Conservation (phyloP, 805 yeast genomes). For the Myxozyma neglecta region DNA sequence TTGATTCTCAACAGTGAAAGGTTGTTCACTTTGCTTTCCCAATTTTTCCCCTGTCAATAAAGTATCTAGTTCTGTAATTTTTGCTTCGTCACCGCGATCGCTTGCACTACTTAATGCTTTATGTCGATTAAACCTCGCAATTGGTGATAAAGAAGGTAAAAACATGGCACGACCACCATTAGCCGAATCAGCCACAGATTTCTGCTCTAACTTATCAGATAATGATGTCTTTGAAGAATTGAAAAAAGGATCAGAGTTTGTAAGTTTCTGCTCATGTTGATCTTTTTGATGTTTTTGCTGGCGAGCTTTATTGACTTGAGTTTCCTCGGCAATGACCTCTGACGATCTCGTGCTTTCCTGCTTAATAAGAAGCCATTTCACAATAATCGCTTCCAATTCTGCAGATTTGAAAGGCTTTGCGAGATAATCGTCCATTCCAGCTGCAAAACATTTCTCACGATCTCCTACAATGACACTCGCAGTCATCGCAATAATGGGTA, state of each 20-base stretch:
- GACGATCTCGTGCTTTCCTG: background rate
- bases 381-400: constrained; percentile 13
- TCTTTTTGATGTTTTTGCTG: too few relatives aligned
- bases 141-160: background rate
- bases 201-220: background rate
- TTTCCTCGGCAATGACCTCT: background rate
- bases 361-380: constrained; percentile 15
- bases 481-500: constrained; percentile 73
- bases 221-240: too few relatives aligned
- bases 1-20: background rate
- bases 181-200: background rate
- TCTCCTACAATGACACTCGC: constrained; percentile 83
- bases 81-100: too few relatives aligned
- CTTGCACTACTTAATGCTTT: background rate
- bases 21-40: background rate
- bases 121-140: background rate
- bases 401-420: constrained; percentile 52
- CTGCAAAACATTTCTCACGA: constrained; percentile 65
- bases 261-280: too few relatives aligned
- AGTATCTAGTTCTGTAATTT: too few relatives aligned
- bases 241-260: too few relatives aligned
- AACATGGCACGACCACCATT: background rate
- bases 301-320: background rate
- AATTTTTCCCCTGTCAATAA: too few relatives aligned
- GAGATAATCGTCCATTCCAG: constrained; percentile 75